Base-by-base conservation (phyloP, 2,329 filamentous ascomycete genomes). In the Juglanconis juglandina region DNA sequence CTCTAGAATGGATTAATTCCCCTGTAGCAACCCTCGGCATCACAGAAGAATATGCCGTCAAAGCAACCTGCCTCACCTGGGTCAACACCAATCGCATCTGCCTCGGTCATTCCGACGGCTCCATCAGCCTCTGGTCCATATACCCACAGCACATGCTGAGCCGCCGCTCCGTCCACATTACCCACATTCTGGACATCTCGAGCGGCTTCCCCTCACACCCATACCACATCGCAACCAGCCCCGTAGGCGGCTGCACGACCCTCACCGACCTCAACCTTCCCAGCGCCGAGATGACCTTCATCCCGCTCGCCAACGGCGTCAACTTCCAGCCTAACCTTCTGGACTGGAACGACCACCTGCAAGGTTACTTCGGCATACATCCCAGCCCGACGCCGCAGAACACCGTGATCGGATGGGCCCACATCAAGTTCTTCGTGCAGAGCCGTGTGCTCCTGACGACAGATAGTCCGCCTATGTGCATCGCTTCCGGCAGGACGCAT, bases 131-230 rank as follows among this genome's bases (percentile, higher is more conserved):
- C 10, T 87, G 83, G 83, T 86, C 83, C 10, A 66, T 86, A 47
- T 73, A 75, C 44, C 83, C 83, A 1, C 71, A 69, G 49, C 70
- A 74, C 33, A 71, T 84, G 54, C 72, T 86, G 34, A 78, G 79
- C 47, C 78, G 83, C 2, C 77, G 82, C 53, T 75, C 79, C 4
- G 73, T 81, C n/a, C 83, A 86, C 66, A 77, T 79, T 61, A 83
- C 77, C 53, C 72, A 77, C 56, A 74, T 86, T 4, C 75, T 85
- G 62, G 81, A 86, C 65, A 76, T 87, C 37, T 76, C 77, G 60
- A 81, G 82, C 0, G 82, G 77, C 24, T 85, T 83, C 63, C 84
- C 84, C 4, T 82, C 83, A 1, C 73, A 81, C 59, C 83, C 84
- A 0, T 82, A 81, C 63, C 68, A 85, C 8, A 73, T 86, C n/a